Evolutionary conservation across 1,284 basidiomycete species (phyloP), one percentile per base, ranked within the genome.

Genomic region (Trametes hirsuta): DNA sequence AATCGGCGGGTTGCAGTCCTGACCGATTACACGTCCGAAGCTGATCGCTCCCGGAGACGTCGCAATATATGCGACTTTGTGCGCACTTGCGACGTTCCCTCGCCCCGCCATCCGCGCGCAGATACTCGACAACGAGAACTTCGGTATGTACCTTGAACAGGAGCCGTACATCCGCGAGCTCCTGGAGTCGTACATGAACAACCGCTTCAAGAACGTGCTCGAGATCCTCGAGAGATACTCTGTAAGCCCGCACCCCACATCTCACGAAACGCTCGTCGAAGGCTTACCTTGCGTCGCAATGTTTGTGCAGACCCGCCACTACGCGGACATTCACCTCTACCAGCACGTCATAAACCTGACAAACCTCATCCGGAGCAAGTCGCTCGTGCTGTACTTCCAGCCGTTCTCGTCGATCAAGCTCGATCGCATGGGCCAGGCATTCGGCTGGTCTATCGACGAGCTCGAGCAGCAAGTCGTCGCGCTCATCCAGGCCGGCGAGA

Each of bases 81-180:
- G 92, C 67, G 88, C 90, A 2, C 81, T 97, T 11, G 89, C 93
- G 0, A 89, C 84, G 36, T 81, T 94, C 65, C 76, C 84, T 10
- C 85, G 94, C 3, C 77, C 82, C 0, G 77, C 81, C n/a, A 86
- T 95, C 74, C 88, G 88, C 67, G 69, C 81, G 0, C 82, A 84
- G 67, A 77, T 95, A 11, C 74, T 94, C 25, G 88, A 88, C 58
- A 93, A 88, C 67, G 77, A 87, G 2, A 79, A 79, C 4, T 91
- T 95, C 66, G 81, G 85, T 1, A 79, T 84, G 35, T 93, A 93
- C 71, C 85, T 95, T 52, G 94, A 96, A 68, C 86, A 91, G 66
- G 93, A 94, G 71, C 88, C 92, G 0, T 93, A 94, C 67, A 76
- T 93, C 45, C 84, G 92, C 35, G 93, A 95, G 58, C 82, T 96